Evolutionary conservation across 106 monocot species (phyloP), one percentile per base, ranked within the genome.

Genomic region (Triglochin maritima): DNA sequence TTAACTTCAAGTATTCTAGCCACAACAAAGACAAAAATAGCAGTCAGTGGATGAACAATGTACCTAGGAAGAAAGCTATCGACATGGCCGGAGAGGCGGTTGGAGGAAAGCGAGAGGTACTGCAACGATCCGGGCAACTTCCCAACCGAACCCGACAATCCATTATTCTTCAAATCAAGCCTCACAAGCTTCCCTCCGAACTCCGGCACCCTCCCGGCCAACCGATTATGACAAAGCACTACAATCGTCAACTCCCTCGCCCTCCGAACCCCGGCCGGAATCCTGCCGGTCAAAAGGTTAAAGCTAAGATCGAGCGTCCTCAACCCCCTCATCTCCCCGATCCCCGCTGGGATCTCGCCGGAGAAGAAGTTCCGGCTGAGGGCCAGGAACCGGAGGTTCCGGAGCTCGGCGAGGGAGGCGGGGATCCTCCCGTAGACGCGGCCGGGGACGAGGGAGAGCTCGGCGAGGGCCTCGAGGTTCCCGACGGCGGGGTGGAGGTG

Each of bases 371-470:
- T 76, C 5, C 71, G 63, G 70, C 78, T 75, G 79, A 95, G 75
- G n/a, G 83, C 83, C 43, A 90, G 85, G 78, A 90, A 83, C 13
- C 81, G 75, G 59, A 90, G 87, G 59, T 17, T 17, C 52, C 72
- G 44, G 63, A 76, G 71, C 29, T 4, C 46, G 51, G 75, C 14
- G 44, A 90, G 47, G 66, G 77, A 16, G 56, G 44, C 1, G 2
- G 88, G 88, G 13, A 84, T 56, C 15, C 76, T 68, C 4, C 89
- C 89, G 17, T 57, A 67, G 57, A 90, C 90, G 62, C 79, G 79
- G 66, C 89, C 93, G 11, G 93, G 84, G 43, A 82, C 83, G 76
- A 93, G 86, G 14, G 89, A 86, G 12, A 89, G 83, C 54, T 77
- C 74, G 14, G 73, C 3, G 70, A 94, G 89, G 6, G 79, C 76